Evolutionary conservation across 2,329 filamentous ascomycete genomes (phyloP).

Genomic region (Amylocarpus encephaloides): DNA sequence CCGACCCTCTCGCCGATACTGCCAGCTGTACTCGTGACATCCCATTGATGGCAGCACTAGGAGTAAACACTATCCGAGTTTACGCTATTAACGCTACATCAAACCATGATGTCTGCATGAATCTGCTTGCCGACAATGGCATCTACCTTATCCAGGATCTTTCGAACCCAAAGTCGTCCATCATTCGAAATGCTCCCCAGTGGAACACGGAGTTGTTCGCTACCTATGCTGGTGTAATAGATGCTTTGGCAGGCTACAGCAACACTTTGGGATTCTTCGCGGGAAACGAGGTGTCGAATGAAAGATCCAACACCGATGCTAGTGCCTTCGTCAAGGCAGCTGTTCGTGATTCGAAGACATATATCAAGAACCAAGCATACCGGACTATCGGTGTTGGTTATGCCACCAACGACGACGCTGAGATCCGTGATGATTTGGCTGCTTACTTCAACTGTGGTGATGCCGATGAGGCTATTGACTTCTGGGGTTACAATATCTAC

Average conservation of each 20-base stretch:
- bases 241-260: slow-evolving; percentile 72
- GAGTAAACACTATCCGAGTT: slow-evolving; percentile 90
- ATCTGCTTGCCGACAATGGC: slow-evolving; percentile 69
- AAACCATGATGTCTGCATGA: slow-evolving; percentile 82
- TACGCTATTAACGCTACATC: slow-evolving; percentile 80
- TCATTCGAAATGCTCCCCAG: slow-evolving; percentile 70
- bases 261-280: slow-evolving; percentile 98
- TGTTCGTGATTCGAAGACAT: slow-evolving; percentile 89
- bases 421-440: slow-evolving; percentile 75
- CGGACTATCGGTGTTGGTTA: slow-evolving; percentile 86
- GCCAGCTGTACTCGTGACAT: slow-evolving; percentile 76
- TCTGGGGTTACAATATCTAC: slow-evolving; percentile 99
- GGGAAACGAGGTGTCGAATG: slow-evolving; percentile 94
- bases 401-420: slow-evolving; percentile 85
- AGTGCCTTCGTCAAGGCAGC: slow-evolving; percentile 97
- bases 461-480: slow-evolving; percentile 67
- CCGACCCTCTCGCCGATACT: slow-evolving; percentile 73
- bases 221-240: slow-evolving; percentile 79
- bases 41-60: slow-evolving; percentile 68
- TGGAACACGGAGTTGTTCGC: slow-evolving; percentile 76
- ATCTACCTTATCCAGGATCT: slow-evolving; percentile 96
- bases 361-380: slow-evolving; percentile 77
- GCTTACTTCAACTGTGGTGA: slow-evolving; percentile 92
- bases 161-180: slow-evolving; percentile 72
- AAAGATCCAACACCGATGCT: slow-evolving; percentile 78